Base-by-base conservation (phyloP, 768 basidiomycete species). In the Auricularia auricula-judae region DNA sequence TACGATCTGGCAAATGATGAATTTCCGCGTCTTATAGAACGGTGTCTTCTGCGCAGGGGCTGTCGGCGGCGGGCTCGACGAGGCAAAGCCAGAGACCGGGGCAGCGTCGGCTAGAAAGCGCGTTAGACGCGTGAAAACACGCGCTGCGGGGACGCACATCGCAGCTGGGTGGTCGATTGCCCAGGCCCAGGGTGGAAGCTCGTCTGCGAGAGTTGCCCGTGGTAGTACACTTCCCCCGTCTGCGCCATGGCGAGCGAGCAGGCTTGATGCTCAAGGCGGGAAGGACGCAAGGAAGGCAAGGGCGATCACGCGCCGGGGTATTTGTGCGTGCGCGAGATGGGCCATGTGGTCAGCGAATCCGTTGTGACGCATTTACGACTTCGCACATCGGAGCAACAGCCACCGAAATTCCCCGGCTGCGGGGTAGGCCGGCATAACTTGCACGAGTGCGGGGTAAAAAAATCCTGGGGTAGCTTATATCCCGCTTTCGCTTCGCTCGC, bases 1-100 rank as follows among this genome's bases (percentile, higher is more conserved):
- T 35, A 59, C 56, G 66, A 84, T 70, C 62, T 78, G 77, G 35
- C 80, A 78, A 66, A 87, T 80, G 65, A 88, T 84, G 76, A 88
- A 87, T 78, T 80, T 82, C 51, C 81, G 79, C 66, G 77, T 81
- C 71, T 83, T 86, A 76, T 85, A 87, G 64, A 87, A 79, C 14
- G 84, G 84, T 36, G 70, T 70, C 47, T 63, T 62, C 21, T 63
- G 53, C 16, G 34, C 36, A 34, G 66, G 65, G 16, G 54, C 59
- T 16, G 35, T 44, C 7, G 65, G 60, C 44, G 67, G 39, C n/a
- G 54, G 36, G 36, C 34, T 29, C 7, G 63, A 33, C 29, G 36
- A 36, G 44, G 14, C 23, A 34, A 29, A 59, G 29, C 56, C 56
- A 10, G 56, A 23, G 56, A 59, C 56, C 23, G 56, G 56, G 11